Conservation (phyloP, 495 filamentous ascomycete genomes). For the Aspergillus panamensis region DNA sequence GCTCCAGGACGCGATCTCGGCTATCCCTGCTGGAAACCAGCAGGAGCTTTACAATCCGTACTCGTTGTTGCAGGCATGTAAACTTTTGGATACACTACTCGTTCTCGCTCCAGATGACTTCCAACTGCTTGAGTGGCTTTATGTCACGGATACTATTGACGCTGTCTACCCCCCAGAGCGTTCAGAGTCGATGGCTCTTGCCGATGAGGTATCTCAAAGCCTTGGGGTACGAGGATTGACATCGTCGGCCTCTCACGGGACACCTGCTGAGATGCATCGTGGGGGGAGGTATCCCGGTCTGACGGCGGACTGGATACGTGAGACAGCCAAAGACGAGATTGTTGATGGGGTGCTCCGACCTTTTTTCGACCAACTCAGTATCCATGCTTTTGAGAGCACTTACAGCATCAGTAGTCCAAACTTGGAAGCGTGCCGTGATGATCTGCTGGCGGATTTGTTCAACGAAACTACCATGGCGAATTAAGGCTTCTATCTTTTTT, state of each 20-base stretch:
- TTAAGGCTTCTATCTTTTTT: constrained; percentile 8
- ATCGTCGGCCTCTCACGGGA: constrained; percentile 31
- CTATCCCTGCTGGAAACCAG: constrained; percentile 65
- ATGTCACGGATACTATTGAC: constrained; percentile 94
- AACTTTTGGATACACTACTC: constrained; percentile 81
- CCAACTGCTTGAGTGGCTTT: constrained; percentile 93
- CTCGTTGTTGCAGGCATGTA: constrained; percentile 82
- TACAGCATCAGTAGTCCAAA: constrained; percentile 79
- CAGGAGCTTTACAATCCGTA: constrained; percentile 73
- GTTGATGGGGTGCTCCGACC: constrained; percentile 74
- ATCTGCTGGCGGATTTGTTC: constrained; percentile 77
- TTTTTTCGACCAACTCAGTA: constrained; percentile 87
- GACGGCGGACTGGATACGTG: constrained; percentile 42
- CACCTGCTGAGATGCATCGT: constrained; percentile 34
- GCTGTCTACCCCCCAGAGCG: constrained; percentile 81
- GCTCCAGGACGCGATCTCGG: constrained; percentile 75
- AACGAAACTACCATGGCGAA: constrained; percentile 62
- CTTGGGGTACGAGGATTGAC: constrained; percentile 52
- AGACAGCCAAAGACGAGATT: constrained; percentile 63
- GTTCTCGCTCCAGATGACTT: constrained; percentile 91
- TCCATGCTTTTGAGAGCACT: constrained; percentile 85
- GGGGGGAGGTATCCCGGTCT: constrained; percentile 40
- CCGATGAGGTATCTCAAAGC: constrained; percentile 81
- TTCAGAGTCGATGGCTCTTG: constrained; percentile 70
- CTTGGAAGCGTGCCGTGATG: constrained; percentile 60